Evolutionary conservation across 2,329 filamentous ascomycete species (phyloP), one percentile per base, ranked within the genome.

Genomic region (Fusarium pininemorale): DNA sequence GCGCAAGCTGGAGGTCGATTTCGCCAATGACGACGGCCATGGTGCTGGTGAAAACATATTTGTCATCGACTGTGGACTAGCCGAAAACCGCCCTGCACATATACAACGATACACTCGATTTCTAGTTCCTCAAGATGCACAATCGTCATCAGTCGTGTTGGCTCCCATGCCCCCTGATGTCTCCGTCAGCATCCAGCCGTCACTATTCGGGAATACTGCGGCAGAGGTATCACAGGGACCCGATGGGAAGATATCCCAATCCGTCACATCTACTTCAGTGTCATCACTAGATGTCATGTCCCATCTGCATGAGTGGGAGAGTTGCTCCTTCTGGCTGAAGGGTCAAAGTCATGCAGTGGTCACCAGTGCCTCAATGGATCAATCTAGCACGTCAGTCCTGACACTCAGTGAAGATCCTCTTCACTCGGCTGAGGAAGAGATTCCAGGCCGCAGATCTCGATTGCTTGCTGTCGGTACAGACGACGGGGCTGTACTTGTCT

Each of bases 391-490:
- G 76, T 91, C 95, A 5, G 84, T 90, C 2, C 83, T 95, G 39
- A 93, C 93, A 0, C 84, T 90, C 16, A 90, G 89, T 6, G 96
- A 98, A 83, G 96, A 98, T 82, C 92, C 94, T 22, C 84, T 95
- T 9, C 76, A 79, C 20, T 66, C 64, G 24, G 73, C 66, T 83
- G 38, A 85, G 84, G 50, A 87, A 16, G 93, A 97, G 72, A 90
- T 98, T 37, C 96, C 96, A 7, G 96, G 96, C 11, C 93, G 95
- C 66, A 90, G 95, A 70, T 93, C 93, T 66, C 92, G 96, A 18
- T 89, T 97, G 48, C 80, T 98, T 42, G 94, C 93, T 24, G 84
- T 95, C 53, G 96, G 96, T 24, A 98, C 95, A 1, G 91, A 90
- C 61, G 89, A 86, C 15, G 96, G 96, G 1, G 86, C 86, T n/a